Evolutionary conservation across 2,329 filamentous ascomycete species (phyloP).

Genomic region (Alternaria sp.): DNA sequence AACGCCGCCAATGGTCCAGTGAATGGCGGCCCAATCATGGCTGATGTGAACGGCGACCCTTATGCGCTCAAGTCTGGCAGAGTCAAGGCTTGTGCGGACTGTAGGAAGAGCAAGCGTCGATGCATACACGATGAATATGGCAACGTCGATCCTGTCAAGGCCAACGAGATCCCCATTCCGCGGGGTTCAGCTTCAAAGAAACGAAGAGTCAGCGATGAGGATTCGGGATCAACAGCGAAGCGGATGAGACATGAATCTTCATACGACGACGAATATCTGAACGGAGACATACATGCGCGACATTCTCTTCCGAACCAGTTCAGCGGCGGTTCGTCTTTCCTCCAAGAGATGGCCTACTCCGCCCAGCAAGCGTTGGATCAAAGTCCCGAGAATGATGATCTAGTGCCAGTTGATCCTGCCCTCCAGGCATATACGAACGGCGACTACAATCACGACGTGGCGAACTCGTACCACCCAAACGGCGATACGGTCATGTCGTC

Average conservation of each 20-base stretch:
- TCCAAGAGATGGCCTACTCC: conserved; percentile 38
- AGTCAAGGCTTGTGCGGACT: conserved; percentile 70
- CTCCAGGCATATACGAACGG: conserved; percentile 31
- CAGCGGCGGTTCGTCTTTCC: conserved; percentile 24
- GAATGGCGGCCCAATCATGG: conserved; percentile 42
- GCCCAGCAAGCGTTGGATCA: conserved; percentile 37
- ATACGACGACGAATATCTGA: conserved; percentile 28
- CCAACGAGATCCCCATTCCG: conserved; percentile 66
- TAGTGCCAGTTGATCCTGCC: conserved; percentile 39
- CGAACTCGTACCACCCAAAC: conserved; percentile 22
- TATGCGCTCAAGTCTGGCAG: conserved; percentile 62
- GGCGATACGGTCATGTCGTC: conserved; percentile 42
- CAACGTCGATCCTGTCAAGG: conserved; percentile 68
- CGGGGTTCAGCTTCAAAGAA: conserved; percentile 64
- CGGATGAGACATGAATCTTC: conserved; percentile 40
- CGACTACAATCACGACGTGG: conserved; percentile 21
- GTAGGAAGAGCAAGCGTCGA: conserved; percentile 72
- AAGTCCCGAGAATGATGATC: conserved; percentile 26
- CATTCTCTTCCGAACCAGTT: conserved; percentile 33
- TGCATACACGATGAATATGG: conserved; percentile 72
- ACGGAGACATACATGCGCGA: conserved; percentile 31
- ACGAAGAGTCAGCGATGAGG: conserved; percentile 53
- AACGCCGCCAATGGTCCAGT: conserved; percentile 26
- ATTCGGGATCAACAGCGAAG: conserved; percentile 25
- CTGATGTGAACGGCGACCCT: conserved; percentile 45